Evolutionary conservation across 2,329 filamentous ascomycete genomes (phyloP).

Genomic region (Stromatinia cepivora): DNA sequence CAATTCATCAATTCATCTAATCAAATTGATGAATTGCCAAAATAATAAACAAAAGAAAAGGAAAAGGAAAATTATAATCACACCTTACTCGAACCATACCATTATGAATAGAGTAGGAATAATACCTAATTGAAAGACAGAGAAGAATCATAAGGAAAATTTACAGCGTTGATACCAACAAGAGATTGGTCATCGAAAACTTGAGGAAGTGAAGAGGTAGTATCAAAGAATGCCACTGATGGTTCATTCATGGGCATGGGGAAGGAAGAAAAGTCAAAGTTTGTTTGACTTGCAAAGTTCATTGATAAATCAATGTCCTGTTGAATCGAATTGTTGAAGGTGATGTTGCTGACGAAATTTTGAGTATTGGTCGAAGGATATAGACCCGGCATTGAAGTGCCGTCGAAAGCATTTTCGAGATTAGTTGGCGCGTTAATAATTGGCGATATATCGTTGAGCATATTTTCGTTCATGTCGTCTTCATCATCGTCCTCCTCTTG

Average conservation of each 20-base stretch:
- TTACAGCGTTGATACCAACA: conserved; percentile 28
- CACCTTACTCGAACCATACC: conserved; percentile 29
- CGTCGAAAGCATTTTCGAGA: conserved; percentile 25
- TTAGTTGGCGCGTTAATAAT: conserved; percentile 33
- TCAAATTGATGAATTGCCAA: conserved; percentile 21
- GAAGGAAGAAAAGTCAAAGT: conserved; percentile 28
- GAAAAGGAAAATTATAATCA: conserved; percentile 21
- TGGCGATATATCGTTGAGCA: conserved; percentile 31
- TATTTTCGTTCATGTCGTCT: conserved; percentile 41
- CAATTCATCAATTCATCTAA: conserved; percentile 24
- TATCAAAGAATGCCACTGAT: conserved; percentile 30
- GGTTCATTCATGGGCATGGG: conserved; percentile 29
- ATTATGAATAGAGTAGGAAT: conserved; percentile 17
- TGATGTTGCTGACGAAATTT: conserved; percentile 28
- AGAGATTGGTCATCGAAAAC: conserved; percentile 30
- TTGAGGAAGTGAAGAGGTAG: conserved; percentile 30
- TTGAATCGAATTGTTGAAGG: conserved; percentile 28
- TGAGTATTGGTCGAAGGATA: conserved; percentile 27
- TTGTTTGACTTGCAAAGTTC: conserved; percentile 32
- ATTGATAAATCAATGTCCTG: conserved; percentile 34
- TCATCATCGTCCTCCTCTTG: conserved; percentile 43
- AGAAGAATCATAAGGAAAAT: conserved; percentile 29
- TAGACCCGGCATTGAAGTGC: conserved; percentile 23
- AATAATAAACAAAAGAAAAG: conserved; percentile 12
- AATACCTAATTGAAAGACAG: conserved; percentile 18